phyloP scores from a whole-genome alignment of 305 asterid species.

The Solanum hybrid region DNA sequence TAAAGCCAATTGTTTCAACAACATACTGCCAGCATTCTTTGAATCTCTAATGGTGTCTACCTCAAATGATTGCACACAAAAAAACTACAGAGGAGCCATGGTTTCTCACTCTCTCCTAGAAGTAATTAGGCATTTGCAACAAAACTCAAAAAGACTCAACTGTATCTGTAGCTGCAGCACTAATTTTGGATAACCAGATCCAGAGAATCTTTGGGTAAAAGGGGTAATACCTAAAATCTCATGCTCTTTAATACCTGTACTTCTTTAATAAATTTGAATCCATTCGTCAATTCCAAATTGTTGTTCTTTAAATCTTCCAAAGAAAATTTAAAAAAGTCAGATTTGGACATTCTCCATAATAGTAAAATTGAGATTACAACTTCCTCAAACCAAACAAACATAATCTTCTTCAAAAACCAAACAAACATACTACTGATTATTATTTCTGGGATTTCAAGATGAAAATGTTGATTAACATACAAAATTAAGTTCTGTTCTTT shows the following conservation, averaged over 20 bases:
- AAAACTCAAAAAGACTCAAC: neutral
- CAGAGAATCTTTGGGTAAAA: neutral
- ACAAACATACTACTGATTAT: neutral
- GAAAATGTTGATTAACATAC: neutral
- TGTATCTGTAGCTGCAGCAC: neutral
- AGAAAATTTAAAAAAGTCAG: neutral
- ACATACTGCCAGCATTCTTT: neutral
- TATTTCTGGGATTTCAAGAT: neutral
- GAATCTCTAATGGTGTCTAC: neutral
- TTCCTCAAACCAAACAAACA: neutral
- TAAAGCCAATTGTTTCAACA: neutral
- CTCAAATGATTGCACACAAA: neutral
- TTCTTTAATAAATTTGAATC: neutral
- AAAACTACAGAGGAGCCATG: neutral
- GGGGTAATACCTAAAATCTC: neutral
- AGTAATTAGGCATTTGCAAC: neutral
- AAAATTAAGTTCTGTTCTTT: neutral
- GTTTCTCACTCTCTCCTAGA: neutral
- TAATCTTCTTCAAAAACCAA: neutral
- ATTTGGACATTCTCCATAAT: neutral
- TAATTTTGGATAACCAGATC: neutral
- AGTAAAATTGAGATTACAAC: neutral
- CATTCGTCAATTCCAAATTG: neutral
- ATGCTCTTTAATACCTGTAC: neutral
- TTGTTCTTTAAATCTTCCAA: neutral